These are phyloP conservation scores for Phytopythium sindhum DNA, from an alignment of 352 stramenopile genomes.

Conservation along the genomic window DNA sequence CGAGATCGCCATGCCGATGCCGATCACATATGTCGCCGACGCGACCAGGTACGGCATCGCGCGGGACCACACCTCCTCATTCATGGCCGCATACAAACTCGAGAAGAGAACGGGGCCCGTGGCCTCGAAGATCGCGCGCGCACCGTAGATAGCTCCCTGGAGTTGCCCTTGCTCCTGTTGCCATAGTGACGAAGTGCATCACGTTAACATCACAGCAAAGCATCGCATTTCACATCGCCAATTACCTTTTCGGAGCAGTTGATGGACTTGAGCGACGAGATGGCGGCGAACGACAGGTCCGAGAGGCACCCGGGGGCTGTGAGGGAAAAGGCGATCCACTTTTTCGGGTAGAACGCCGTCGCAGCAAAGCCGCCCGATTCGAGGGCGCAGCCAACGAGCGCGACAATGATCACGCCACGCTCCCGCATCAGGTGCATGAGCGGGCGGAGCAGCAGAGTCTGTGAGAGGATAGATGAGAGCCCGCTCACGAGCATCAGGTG, in stretches of 20 bases:
- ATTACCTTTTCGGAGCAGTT: slow-evolving; percentile 54
- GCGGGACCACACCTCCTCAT: slow-evolving; percentile 37
- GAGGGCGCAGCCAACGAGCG: slow-evolving; percentile 36
- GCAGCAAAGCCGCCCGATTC: slow-evolving; percentile 35
- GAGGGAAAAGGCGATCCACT: slow-evolving; percentile 56
- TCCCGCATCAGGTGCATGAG: slow-evolving; percentile 55
- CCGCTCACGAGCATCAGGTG: slow-evolving; percentile 60
- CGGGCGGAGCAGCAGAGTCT: slow-evolving; percentile 57
- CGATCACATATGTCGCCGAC: slow-evolving; percentile 41
- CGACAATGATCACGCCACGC: slow-evolving; percentile 65
- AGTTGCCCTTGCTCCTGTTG: slow-evolving; percentile 65
- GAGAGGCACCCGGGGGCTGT: slow-evolving; percentile 40
- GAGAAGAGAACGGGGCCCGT: slow-evolving; percentile 51
- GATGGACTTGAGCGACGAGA: slow-evolving; percentile 60
- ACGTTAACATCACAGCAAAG: not conserved
- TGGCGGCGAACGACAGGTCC: slow-evolving; percentile 67
- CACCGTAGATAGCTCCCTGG: slow-evolving; percentile 69
- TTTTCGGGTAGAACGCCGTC: slow-evolving; percentile 48
- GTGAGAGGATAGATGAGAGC: slow-evolving; percentile 49
- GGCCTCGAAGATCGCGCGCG: slow-evolving; percentile 61
- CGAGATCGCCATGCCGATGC: slow-evolving; percentile 44
- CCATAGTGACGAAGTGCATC: not conserved
- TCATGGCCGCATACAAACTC: slow-evolving; percentile 55
- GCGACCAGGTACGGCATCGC: slow-evolving; percentile 61
- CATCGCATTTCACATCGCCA: not conserved